Base-by-base conservation (phyloP, 495 filamentous ascomycete genomes). In the Copromyces sp. region DNA sequence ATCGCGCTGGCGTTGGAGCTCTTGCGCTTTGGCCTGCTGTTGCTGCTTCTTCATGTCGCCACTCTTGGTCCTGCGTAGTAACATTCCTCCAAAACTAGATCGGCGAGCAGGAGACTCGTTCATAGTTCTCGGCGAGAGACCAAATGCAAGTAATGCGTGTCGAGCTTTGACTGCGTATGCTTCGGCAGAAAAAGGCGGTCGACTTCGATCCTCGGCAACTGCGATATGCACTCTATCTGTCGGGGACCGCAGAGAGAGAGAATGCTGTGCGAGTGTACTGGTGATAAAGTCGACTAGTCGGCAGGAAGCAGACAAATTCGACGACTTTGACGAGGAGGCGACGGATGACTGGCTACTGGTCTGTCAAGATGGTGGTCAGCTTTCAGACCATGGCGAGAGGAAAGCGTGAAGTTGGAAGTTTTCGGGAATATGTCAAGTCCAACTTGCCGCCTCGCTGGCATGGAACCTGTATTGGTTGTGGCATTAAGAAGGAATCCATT, bases 21-120 rank as follows among this genome's bases (percentile, higher is more conserved):
- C 90, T 76, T 91, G 89, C 79, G 91, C 87, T 79, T 82, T 77
- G 11, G 77, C 79, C 42, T 80, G 79, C 78, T 87, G 86, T 73
- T 84, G 83, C 84, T 92, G 94, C 86, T 87, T 91, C 79, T 89
- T 90, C 79, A 93, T 86, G 81, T 89, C 92, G 45, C 89, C 90
- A 59, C 93, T 95, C 83, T 93, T 95, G 77, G 89, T 90, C 75
- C 93, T 92, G 80, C 92, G 90, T 69, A 96, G 87, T 79, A 96
- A 92, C 79, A 86, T 84, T 72, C 87, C 53, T 61, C 53, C 87
- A 78, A 89, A 81, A 75, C 85, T 87, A 53, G 87, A 83, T 75
- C 87, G 84, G 78, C 86, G 86, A 75, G 81, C 77, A 69, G 79
- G 74, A 39, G 74, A 80, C 68, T 82, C 77, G 75, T 80, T 84